Conservation (phyloP, 108 stramenopile species). For the Cyclotella sp. region DNA sequence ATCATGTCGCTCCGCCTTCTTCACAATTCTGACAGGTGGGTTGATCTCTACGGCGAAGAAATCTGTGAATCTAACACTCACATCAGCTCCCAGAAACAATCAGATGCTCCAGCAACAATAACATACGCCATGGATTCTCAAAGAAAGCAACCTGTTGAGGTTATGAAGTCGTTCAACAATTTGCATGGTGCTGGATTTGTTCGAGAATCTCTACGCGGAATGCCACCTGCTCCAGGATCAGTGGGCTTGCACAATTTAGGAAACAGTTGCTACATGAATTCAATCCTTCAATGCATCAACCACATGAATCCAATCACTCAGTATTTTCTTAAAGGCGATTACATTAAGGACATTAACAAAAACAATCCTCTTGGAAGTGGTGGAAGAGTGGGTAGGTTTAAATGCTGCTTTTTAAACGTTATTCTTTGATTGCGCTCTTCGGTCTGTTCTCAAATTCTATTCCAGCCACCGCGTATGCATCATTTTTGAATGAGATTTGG, state of each 20-base stretch:
- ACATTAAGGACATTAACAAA: constrained; percentile 69
- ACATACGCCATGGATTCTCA: constrained; percentile 68
- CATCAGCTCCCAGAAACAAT: constrained; percentile 46
- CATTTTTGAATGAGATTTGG: constrained; percentile 85
- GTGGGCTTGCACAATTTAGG: constrained; percentile 97
- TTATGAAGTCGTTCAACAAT: constrained; percentile 74
- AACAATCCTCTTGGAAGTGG: constrained; percentile 89
- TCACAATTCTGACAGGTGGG: constrained; percentile 46
- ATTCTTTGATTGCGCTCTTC: neutral
- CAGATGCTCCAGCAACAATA: constrained; percentile 57
- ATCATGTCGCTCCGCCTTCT: too few relatives aligned
- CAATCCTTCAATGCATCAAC: constrained; percentile 91
- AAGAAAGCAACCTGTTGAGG: constrained; percentile 62
- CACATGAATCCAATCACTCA: constrained; percentile 87
- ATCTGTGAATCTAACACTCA: constrained; percentile 74
- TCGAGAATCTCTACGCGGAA: constrained; percentile 78
- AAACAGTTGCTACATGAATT: constrained; percentile 98
- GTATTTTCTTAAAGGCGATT: constrained; percentile 83
- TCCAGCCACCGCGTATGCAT: constrained; percentile 79
- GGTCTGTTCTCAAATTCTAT: neutral
- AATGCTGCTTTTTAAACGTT: neutral
- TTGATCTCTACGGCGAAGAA: constrained; percentile 85
- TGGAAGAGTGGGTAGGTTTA: constrained; percentile 61
- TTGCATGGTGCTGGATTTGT: constrained; percentile 80
- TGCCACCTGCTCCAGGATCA: constrained; percentile 80